Conservation (phyloP, 352 stramenopile species). For the Phytophthora constricta region DNA sequence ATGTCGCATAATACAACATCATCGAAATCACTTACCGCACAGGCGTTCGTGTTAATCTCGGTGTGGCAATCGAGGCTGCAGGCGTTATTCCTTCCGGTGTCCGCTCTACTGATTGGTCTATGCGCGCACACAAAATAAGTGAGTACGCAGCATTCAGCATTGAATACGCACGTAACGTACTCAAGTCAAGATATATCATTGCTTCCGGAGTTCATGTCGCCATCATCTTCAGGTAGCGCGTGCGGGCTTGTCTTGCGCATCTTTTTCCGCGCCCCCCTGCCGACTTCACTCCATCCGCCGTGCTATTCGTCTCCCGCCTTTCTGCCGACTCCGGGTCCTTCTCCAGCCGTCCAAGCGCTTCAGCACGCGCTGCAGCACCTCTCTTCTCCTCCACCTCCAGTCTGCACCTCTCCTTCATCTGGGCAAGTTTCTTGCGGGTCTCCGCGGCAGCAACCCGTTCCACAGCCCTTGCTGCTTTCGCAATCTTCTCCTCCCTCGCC, state of each 20-base stretch:
- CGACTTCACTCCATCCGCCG: not conserved
- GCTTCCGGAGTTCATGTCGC: not conserved
- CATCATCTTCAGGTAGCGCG: not conserved
- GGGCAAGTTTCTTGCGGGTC: not conserved
- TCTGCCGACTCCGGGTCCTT: not conserved
- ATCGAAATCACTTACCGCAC: too few relatives aligned
- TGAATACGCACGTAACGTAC: not conserved
- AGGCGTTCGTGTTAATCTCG: too few relatives aligned
- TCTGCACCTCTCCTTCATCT: not conserved
- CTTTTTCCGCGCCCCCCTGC: not conserved
- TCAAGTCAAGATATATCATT: not conserved
- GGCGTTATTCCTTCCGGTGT: too few relatives aligned
- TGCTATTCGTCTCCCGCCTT: not conserved
- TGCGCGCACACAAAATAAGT: too few relatives aligned
- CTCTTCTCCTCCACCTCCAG: not conserved
- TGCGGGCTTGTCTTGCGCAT: not conserved
- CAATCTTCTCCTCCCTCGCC: not conserved
- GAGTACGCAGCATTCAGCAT: too few relatives aligned
- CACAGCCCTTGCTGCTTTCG: not conserved
- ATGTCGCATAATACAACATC: too few relatives aligned
- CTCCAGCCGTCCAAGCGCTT: not conserved
- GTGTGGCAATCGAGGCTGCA: too few relatives aligned
- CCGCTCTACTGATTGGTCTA: too few relatives aligned
- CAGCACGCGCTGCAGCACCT: not conserved
- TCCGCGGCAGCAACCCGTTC: not conserved